Percentiles rank a stretch among this genome's conserved stretches.
Conservation (phyloP, 2,329 filamentous ascomycete species). For the Colletotrichum magnum region DNA sequence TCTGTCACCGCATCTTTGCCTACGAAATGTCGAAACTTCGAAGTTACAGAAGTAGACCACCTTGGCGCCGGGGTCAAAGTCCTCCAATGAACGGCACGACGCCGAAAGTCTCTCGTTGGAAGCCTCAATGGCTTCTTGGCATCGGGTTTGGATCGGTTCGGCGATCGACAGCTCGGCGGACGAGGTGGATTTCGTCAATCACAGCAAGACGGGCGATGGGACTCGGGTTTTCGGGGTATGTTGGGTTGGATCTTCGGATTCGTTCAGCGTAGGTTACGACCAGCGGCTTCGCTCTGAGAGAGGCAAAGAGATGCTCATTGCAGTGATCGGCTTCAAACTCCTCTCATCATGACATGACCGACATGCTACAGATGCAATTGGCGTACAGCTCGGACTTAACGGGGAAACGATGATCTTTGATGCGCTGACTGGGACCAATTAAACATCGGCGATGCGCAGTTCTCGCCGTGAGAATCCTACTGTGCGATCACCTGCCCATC, state of each 20-base stretch:
- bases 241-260: too few species aligned
- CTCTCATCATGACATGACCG: too few species aligned
- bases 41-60: background rate
- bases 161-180: background rate
- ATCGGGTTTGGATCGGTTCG: background rate
- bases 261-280: too few species aligned
- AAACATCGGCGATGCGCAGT: background rate
- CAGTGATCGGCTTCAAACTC: too few species aligned
- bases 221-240: background rate
- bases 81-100: slow-evolving; percentile 11
- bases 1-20: background rate
- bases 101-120: too few species aligned
- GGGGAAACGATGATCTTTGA: slow-evolving; percentile 4
- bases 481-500: background rate
- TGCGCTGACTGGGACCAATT: background rate
- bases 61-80: background rate
- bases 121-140: background rate
- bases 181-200: background rate
- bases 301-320: background rate
- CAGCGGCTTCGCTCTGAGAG: background rate
- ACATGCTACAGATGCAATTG: too few species aligned
- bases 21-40: background rate
- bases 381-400: background rate
- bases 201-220: background rate
- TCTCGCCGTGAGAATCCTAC: background rate